Conservation (phyloP, 2,329 filamentous ascomycete species). For the Nigrospora osmanthi region DNA sequence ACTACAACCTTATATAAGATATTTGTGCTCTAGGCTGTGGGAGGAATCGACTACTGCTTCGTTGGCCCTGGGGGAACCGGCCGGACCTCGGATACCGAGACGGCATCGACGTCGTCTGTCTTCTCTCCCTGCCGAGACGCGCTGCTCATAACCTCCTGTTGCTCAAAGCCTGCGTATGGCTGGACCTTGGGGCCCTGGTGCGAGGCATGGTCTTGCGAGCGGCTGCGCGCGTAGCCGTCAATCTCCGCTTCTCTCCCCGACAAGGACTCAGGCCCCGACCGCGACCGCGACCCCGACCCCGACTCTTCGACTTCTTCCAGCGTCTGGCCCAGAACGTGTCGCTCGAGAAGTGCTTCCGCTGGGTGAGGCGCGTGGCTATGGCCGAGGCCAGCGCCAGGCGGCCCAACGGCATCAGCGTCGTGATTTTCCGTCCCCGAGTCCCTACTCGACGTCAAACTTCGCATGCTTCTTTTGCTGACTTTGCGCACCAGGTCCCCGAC, state of each 20-base stretch:
- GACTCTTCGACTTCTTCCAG: constrained; percentile 24
- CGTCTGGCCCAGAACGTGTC: constrained; percentile 28
- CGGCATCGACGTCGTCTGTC: background rate
- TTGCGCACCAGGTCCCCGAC: constrained; percentile 21
- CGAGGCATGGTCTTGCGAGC: background rate
- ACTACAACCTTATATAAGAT: too few relatives aligned
- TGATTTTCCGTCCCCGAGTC: background rate
- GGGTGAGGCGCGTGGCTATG: constrained; percentile 11
- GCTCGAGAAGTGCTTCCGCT: constrained; percentile 17
- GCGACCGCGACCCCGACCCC: background rate
- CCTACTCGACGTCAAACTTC: constrained; percentile 17
- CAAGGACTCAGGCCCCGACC: background rate
- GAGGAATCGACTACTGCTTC: too few relatives aligned
- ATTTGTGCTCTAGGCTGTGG: too few relatives aligned
- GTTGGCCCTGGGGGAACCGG: too few relatives aligned
- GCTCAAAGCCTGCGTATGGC: constrained; percentile 8
- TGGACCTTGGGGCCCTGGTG: constrained; percentile 9
- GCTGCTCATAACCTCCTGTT: constrained; percentile 2
- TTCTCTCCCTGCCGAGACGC: background rate
- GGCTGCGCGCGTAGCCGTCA: background rate
- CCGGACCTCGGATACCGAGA: too few relatives aligned
- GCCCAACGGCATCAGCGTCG: constrained; percentile 8
- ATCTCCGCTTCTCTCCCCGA: background rate
- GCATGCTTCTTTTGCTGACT: constrained; percentile 23
- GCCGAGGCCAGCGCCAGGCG: constrained; percentile 9